phyloP scores from a whole-genome alignment of 2,329 filamentous ascomycete genomes.

The Monosporascus sp. region DNA sequence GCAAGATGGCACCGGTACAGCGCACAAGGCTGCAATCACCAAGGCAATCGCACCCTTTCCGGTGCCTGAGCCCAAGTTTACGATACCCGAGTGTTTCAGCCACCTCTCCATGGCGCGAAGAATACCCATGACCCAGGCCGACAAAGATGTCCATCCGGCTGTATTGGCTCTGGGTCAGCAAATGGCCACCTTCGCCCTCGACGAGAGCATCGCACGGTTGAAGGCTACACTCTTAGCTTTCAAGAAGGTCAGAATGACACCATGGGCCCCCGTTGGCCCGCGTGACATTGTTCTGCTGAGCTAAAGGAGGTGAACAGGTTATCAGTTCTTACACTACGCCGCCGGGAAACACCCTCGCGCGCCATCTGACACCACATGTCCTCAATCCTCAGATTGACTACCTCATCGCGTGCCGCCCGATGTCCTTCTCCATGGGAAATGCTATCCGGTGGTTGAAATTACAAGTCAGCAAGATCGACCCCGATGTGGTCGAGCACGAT shows the following conservation, averaged over 20 bases:
- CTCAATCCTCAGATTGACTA: conserved; percentile 95
- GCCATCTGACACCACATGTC: conserved; percentile 86
- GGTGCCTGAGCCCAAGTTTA: conserved; percentile 55
- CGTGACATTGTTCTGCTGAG: neutral
- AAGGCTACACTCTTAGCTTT: conserved; percentile 86
- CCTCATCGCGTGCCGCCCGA: conserved; percentile 85
- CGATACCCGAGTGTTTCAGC: conserved; percentile 69
- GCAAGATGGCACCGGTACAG: conserved; percentile 34
- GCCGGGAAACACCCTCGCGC: conserved; percentile 73
- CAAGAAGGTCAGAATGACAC: conserved; percentile 60
- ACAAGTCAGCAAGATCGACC: conserved; percentile 84
- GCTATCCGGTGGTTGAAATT: conserved; percentile 93
- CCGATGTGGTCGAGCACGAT: conserved; percentile 72
- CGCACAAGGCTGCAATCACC: conserved; percentile 22
- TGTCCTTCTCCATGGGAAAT: conserved; percentile 96
- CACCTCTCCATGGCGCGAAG: conserved; percentile 68
- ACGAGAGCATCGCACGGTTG: conserved; percentile 82
- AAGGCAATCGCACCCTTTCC: conserved; percentile 31
- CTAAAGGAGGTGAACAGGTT: conserved; percentile 49
- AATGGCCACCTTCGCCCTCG: conserved; percentile 82
- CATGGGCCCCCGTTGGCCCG: neutral
- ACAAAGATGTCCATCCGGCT: conserved; percentile 79
- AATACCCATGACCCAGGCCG: conserved; percentile 50
- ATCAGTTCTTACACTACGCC: conserved; percentile 92
- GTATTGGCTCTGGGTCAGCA: conserved; percentile 83